These are phyloP conservation scores for Fusarium sp. DNA, from an alignment of 2,329 filamentous ascomycete species.

Conservation along the genomic window DNA sequence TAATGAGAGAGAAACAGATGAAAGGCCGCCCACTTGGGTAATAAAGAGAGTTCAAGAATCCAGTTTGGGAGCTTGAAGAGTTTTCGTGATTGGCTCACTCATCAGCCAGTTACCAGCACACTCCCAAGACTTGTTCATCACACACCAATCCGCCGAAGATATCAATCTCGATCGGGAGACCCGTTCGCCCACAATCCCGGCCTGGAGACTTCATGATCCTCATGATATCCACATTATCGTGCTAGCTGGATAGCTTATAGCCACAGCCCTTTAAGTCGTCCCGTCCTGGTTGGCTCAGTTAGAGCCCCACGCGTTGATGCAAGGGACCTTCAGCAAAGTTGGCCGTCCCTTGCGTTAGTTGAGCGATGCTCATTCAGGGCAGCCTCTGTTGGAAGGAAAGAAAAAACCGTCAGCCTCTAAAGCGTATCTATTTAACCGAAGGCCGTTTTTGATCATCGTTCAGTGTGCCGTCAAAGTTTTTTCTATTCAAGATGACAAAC, in stretches of 20 bases:
- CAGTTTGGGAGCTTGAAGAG: background rate
- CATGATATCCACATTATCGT: background rate
- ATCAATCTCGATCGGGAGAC: background rate
- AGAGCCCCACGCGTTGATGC: constrained; percentile 15
- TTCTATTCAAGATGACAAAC: background rate
- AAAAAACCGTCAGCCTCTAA: constrained; percentile 26
- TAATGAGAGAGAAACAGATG: background rate
- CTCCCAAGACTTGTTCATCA: background rate
- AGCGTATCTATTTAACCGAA: background rate
- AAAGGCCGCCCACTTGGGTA: background rate
- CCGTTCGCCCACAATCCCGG: background rate
- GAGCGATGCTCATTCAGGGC: background rate
- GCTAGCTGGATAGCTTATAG: constrained; percentile 14
- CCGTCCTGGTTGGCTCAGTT: background rate
- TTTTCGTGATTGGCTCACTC: background rate
- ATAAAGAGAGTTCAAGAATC: background rate
- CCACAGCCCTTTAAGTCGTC: constrained; percentile 11
- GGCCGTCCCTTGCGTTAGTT: constrained; percentile 26
- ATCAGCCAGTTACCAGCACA: background rate
- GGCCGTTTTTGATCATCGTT: constrained; percentile 14
- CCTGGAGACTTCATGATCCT: background rate
- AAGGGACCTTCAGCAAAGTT: constrained; percentile 18
- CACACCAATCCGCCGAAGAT: background rate
- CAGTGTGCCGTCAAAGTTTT: constrained; percentile 15
- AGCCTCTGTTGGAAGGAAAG: background rate